Evolutionary conservation across 2,329 filamentous ascomycete species (phyloP).

Genomic region (Exophiala sp.): DNA sequence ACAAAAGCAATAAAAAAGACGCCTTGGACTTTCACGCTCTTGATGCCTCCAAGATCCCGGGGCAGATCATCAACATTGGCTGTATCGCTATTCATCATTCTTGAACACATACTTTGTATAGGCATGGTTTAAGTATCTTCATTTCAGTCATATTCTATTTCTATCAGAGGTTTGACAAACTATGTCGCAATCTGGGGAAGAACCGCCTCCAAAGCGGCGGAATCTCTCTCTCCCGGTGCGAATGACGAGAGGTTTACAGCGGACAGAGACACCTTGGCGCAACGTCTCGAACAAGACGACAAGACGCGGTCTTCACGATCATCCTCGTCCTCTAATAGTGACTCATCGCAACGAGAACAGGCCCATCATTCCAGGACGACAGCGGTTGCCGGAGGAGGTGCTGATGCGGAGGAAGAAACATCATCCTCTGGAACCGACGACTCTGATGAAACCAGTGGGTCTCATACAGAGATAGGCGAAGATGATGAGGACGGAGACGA

Average conservation of each 20-base stretch:
- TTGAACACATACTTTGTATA: no score
- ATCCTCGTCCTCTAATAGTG: not conserved
- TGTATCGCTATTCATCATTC: no score
- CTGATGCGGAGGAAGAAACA: constrained; percentile 1
- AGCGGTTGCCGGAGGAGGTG: not conserved
- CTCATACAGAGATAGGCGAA: not conserved
- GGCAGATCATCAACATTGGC: no score
- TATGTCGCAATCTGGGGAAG: not conserved
- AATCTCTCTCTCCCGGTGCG: not conserved
- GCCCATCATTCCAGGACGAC: not conserved
- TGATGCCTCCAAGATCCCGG: no score
- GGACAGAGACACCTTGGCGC: not conserved
- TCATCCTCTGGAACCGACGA: constrained; percentile 9
- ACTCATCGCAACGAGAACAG: not conserved
- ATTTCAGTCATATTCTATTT: no score
- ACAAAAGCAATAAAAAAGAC: no score
- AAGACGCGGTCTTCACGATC: not conserved
- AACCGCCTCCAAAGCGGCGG: not conserved
- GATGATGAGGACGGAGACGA: not conserved
- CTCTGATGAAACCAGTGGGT: constrained; percentile 4
- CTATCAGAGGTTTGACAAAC: no score
- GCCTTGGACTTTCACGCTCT: no score
- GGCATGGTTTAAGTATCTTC: no score
- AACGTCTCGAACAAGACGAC: not conserved
- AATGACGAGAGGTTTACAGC: not conserved